Evolutionary conservation across 257 asterid genomes (phyloP).

Genomic region (Jaltomata sinuosa): DNA sequence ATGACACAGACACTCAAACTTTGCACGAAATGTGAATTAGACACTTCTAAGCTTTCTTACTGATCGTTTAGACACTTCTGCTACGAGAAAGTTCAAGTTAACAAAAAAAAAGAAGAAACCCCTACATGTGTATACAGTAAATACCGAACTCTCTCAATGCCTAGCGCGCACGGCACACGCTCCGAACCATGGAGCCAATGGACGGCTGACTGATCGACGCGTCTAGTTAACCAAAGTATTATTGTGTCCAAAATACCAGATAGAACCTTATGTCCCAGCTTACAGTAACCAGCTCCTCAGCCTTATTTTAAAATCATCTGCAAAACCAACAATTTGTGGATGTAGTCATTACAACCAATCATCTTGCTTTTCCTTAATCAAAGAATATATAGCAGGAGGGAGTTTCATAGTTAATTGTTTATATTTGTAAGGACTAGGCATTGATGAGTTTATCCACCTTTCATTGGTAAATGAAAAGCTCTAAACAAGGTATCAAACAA

Average conservation of each 20-base stretch:
- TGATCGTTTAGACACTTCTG: background rate
- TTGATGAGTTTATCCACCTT: too few species aligned
- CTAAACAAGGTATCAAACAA: background rate
- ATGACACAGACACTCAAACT: too few species aligned
- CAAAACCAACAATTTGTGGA: background rate
- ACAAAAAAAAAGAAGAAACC: too few species aligned
- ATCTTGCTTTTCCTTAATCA: background rate
- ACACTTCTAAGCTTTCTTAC: too few species aligned
- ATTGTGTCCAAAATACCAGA: background rate
- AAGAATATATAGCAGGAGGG: background rate
- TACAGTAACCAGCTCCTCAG: background rate
- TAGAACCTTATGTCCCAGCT: background rate
- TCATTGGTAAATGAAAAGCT: background rate
- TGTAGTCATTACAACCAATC: background rate
- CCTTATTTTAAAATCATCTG: background rate
- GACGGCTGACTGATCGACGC: background rate
- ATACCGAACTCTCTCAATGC: background rate
- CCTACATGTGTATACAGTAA: background rate
- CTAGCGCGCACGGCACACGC: background rate
- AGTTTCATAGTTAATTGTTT: background rate
- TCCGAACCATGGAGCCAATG: background rate
- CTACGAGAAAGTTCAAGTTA: background rate
- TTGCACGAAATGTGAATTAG: too few species aligned
- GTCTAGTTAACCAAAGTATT: background rate
- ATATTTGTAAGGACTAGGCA: too few species aligned